These are phyloP conservation scores for Fusarium musae DNA, from an alignment of 2,329 filamentous ascomycete species.

Conservation along the genomic window DNA sequence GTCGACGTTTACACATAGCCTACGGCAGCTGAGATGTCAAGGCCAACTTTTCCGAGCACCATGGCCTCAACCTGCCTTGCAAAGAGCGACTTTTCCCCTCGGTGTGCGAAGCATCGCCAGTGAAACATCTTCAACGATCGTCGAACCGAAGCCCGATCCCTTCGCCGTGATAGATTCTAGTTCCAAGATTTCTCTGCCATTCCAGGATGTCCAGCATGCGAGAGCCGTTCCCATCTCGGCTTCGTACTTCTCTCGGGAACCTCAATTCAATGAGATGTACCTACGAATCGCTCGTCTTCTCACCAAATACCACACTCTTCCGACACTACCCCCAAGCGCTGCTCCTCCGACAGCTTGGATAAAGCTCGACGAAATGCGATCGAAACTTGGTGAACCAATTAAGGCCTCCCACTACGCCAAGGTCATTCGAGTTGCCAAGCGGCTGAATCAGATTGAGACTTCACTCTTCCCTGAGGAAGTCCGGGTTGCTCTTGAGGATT, in stretches of 20 bases:
- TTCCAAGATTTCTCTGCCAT: slow-evolving; percentile 42
- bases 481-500: slow-evolving; percentile 70
- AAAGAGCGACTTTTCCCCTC: slow-evolving; percentile 40
- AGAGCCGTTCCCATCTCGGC: slow-evolving; percentile 85
- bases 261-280: slow-evolving; percentile 86
- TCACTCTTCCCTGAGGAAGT: slow-evolving; percentile 78
- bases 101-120: slow-evolving; percentile 45
- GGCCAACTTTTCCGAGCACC: slow-evolving; percentile 46
- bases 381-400: slow-evolving; percentile 76
- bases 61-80: slow-evolving; percentile 44
- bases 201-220: slow-evolving; percentile 60
- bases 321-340: slow-evolving; percentile 71
- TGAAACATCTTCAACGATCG: slow-evolving; percentile 28
- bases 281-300: slow-evolving; percentile 78
- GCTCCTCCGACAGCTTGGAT: slow-evolving; percentile 84
- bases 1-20: slow-evolving; percentile 49
- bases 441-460: slow-evolving; percentile 87
- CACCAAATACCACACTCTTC: slow-evolving; percentile 78
- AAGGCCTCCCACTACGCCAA: slow-evolving; percentile 81
- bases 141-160: slow-evolving; percentile 25
- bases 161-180: slow-evolving; percentile 31
- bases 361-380: slow-evolving; percentile 79
- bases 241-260: slow-evolving; percentile 93
- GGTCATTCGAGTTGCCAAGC: slow-evolving; percentile 79
- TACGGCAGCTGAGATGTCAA: slow-evolving; percentile 52